phyloP scores from a whole-genome alignment of 805 yeast species.

The Nakazawaea populi region DNA sequence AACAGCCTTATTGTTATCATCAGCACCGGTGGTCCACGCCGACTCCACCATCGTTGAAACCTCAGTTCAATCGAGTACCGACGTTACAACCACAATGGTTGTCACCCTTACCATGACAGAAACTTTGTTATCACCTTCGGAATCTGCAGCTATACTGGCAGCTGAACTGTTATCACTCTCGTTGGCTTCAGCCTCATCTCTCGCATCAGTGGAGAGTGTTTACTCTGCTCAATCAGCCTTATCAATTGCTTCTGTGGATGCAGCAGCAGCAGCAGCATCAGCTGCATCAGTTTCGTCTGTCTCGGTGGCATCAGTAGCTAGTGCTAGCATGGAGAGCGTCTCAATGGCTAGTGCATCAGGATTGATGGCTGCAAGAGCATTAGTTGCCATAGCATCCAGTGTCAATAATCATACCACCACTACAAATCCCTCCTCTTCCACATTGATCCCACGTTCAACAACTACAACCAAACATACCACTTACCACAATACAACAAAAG shows the following conservation, averaged over 20 bases:
- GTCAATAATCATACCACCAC: constrained; percentile 16
- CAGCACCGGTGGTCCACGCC: constrained; percentile 13
- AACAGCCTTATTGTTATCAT: constrained; percentile 16
- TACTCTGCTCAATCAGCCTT: constrained; percentile 11
- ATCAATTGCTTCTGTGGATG: background rate
- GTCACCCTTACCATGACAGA: constrained; percentile 41
- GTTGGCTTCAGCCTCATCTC: constrained; percentile 19
- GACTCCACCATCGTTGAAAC: constrained; percentile 15
- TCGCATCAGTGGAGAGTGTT: constrained; percentile 15
- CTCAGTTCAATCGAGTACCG: constrained; percentile 8
- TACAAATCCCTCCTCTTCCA: constrained; percentile 19
- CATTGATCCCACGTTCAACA: constrained; percentile 5
- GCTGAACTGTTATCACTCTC: constrained; percentile 18
- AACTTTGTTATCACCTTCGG: constrained; percentile 40
- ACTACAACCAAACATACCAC: background rate
- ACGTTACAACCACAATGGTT: constrained; percentile 32
- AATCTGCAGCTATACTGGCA: constrained; percentile 26
- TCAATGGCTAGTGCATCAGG: constrained; percentile 15
- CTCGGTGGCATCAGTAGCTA: constrained; percentile 13
- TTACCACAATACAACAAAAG: constrained; percentile 8
- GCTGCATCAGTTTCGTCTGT: background rate
- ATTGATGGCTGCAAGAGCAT: constrained; percentile 30
- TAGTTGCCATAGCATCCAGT: constrained; percentile 36
- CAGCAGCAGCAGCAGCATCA: too few relatives aligned
- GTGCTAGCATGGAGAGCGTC: constrained; percentile 15